phyloP scores from a whole-genome alignment of 1,139 yeast species.

The Candida freyschussii region DNA sequence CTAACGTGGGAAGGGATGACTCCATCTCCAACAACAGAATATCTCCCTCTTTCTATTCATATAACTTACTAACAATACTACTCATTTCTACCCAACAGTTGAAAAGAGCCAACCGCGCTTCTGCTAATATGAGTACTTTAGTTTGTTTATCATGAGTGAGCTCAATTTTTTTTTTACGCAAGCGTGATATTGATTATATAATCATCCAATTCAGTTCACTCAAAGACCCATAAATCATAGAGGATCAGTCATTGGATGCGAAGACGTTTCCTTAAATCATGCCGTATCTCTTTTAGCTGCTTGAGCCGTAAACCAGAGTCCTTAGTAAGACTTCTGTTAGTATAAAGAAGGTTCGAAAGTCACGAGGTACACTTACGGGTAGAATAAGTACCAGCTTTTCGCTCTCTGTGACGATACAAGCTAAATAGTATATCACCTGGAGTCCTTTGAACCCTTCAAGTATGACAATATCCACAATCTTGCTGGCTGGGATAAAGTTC shows the following conservation, averaged over 20 bases:
- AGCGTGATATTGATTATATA: no score
- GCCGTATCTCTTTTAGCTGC: slow-evolving; percentile 10
- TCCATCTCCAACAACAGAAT: no score
- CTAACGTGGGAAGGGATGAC: no score
- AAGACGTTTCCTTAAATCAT: slow-evolving; percentile 9
- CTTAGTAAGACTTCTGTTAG: slow-evolving; percentile 1
- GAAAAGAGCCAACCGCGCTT: no score
- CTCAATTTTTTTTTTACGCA: no score
- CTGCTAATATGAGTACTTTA: no score
- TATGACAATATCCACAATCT: slow-evolving; percentile 54
- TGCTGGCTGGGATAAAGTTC: slow-evolving; percentile 47
- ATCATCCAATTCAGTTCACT: no score
- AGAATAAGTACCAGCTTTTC: slow-evolving; percentile 32
- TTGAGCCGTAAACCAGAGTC: slow-evolving; percentile 8
- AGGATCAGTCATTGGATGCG: no score
- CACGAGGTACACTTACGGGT: slow-evolving; percentile 26
- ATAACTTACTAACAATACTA: slow-evolving; percentile 42
- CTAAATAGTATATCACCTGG: slow-evolving; percentile 57
- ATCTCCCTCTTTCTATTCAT: no score
- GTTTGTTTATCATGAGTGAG: no score
- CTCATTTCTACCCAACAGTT: slow-evolving; percentile 43
- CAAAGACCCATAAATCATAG: no score
- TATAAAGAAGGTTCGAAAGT: neutral
- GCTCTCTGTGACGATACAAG: slow-evolving; percentile 41
- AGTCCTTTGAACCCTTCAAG: slow-evolving; percentile 66